phyloP scores from a whole-genome alignment of 306 rosid species.

The Quercus ilex region DNA sequence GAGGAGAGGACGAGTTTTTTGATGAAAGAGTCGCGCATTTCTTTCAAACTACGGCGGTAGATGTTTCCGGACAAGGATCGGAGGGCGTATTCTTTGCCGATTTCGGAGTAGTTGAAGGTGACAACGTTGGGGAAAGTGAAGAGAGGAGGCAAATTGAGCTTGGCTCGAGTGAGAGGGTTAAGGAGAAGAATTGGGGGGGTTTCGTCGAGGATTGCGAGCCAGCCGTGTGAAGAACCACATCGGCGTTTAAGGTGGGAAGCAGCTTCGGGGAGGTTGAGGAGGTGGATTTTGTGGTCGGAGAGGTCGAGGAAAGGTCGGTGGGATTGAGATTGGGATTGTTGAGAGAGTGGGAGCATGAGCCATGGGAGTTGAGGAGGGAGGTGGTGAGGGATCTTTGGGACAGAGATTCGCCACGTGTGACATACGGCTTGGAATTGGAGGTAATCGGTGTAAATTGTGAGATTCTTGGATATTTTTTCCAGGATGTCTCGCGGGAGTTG shows the following conservation, averaged over 20 bases:
- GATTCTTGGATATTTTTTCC: slow-evolving; percentile 30
- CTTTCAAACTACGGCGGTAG: slow-evolving; percentile 29
- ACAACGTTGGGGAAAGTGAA: slow-evolving; percentile 58
- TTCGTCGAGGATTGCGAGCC: slow-evolving; percentile 53
- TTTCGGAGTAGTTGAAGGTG: slow-evolving; percentile 41
- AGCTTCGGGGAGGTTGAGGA: slow-evolving; percentile 49
- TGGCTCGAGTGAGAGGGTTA: slow-evolving; percentile 51
- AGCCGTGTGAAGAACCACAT: slow-evolving; percentile 74
- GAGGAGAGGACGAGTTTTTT: slow-evolving; percentile 56
- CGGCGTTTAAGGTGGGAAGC: slow-evolving; percentile 44
- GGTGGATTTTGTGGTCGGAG: slow-evolving; percentile 41
- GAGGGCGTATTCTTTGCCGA: slow-evolving; percentile 54
- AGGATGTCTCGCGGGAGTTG: slow-evolving; percentile 56
- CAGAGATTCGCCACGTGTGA: slow-evolving; percentile 40
- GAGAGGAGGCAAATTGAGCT: slow-evolving; percentile 53
- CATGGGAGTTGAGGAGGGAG: slow-evolving; percentile 75
- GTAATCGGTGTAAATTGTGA: slow-evolving; percentile 44
- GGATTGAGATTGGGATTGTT: slow-evolving; percentile 14
- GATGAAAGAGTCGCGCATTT: slow-evolving; percentile 55
- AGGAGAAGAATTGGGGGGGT: slow-evolving; percentile 50
- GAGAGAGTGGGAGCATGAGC: slow-evolving; percentile 54
- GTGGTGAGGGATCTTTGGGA: slow-evolving; percentile 39
- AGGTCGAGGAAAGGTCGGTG: slow-evolving; percentile 48
- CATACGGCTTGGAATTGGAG: slow-evolving; percentile 53
- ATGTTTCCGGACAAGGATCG: slow-evolving; percentile 22